phyloP scores from a whole-genome alignment of 768 basidiomycete genomes.

The Leucocoprinus leucothites region DNA sequence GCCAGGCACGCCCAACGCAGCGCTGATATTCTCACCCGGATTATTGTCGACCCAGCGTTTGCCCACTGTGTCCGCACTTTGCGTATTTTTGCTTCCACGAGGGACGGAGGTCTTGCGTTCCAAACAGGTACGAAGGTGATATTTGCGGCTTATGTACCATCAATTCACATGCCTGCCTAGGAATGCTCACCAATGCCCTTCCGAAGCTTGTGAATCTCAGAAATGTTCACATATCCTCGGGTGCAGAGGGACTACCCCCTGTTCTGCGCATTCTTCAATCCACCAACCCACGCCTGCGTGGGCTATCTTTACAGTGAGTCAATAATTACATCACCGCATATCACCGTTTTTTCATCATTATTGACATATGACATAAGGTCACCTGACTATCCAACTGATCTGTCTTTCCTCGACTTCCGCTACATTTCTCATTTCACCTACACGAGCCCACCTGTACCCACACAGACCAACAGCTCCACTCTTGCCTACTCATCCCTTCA shows the following conservation, averaged over 20 bases:
- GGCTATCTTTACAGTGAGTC: conserved; percentile 53
- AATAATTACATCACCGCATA: neutral
- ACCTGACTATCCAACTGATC: conserved; percentile 40
- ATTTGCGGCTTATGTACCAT: neutral
- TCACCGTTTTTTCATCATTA: neutral
- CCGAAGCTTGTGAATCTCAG: conserved; percentile 59
- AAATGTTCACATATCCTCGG: conserved; percentile 59
- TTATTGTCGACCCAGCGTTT: conserved; percentile 59
- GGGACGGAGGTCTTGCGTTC: conserved; percentile 53
- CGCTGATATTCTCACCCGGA: conserved; percentile 66
- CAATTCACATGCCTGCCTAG: conserved; percentile 25
- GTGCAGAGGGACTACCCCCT: conserved; percentile 47
- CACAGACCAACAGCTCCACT: conserved; percentile 23
- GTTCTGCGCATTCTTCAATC: conserved; percentile 52
- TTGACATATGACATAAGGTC: conserved; percentile 26
- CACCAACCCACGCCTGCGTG: conserved; percentile 48
- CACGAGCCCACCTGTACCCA: conserved; percentile 25
- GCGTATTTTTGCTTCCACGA: conserved; percentile 50
- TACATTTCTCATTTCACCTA: conserved; percentile 61
- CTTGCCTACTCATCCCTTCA: conserved; percentile 36
- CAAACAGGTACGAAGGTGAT: conserved; percentile 48
- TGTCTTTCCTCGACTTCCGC: conserved; percentile 46
- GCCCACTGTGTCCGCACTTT: conserved; percentile 56
- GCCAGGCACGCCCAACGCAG: conserved; percentile 58
- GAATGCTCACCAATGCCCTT: conserved; percentile 68